These are phyloP conservation scores for Middelhovenomyces tepae DNA, from an alignment of 805 yeast species.

Conservation along the genomic window DNA sequence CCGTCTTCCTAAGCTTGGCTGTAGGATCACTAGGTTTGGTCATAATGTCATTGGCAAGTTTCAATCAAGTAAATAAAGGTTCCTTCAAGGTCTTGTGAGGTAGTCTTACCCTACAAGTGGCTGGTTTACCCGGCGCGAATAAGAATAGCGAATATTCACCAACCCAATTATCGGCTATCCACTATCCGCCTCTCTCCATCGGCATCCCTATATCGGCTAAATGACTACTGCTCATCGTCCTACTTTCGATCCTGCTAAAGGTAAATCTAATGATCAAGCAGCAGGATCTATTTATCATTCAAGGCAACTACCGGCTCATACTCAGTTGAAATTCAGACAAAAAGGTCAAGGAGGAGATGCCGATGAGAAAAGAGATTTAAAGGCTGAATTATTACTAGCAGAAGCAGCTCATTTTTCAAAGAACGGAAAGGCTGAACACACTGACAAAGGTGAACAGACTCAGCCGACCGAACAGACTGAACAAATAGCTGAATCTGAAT, in stretches of 20 bases:
- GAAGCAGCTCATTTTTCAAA: constrained; percentile 1
- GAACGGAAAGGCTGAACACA: constrained; percentile 14
- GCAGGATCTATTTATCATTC: constrained; percentile 44
- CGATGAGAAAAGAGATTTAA: constrained; percentile 19
- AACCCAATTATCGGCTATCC: no score
- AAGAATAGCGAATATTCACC: no score
- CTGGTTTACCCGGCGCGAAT: no score
- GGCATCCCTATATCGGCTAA: no score
- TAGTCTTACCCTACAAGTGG: no score
- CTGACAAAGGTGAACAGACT: constrained; percentile 11
- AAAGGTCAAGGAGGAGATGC: constrained; percentile 28
- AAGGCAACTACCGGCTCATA: constrained; percentile 47
- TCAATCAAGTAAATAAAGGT: no score
- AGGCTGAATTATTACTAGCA: constrained; percentile 15
- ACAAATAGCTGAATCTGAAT: constrained; percentile 1
- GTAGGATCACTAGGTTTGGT: no score
- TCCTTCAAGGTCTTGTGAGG: no score
- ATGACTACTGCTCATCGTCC: constrained; percentile 71
- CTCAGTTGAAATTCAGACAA: constrained; percentile 40
- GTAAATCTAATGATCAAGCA: constrained; percentile 36
- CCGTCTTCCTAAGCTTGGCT: no score
- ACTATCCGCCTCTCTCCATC: no score
- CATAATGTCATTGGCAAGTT: no score
- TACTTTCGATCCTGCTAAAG: constrained; percentile 56
- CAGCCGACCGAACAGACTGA: constrained; percentile 6